Evolutionary conservation across 139 green algal species (phyloP), one percentile per base, ranked within the genome.

Genomic region (Chlorella sp.): DNA sequence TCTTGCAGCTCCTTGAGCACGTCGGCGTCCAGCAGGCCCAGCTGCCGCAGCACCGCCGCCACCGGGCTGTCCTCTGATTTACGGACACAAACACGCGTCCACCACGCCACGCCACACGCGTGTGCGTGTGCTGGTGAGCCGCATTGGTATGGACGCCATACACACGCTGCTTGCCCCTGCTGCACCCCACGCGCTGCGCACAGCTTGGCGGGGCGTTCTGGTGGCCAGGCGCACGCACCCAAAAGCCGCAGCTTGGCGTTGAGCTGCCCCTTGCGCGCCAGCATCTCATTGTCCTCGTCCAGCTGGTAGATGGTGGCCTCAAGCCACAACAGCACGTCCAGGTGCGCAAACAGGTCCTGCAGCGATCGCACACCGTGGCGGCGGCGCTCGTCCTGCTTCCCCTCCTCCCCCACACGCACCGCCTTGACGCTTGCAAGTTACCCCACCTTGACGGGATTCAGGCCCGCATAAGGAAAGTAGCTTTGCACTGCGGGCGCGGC

Each of bases 231-330:
- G n/a, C 42, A 4, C 49, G 2, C 30, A 73, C 68, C 68, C 10
- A 74, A 20, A 4, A 74, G 51, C 3, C 32, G 31, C 31, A 31
- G 55, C 4, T 22, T 55, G 2, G 10, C 63, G 49, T 64, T 27
- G 2, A 22, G 49, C 22, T n/a, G 51, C 50, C 81, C 74, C 2
- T 51, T 23, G 0, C 51, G 31, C 5, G 77, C 62, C n/a, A 84
- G 67, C 10, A n/a, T 3, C 77, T 90, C 84, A 69, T 93, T 93
- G 31, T 87, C 82, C 31, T 92, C 89, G 51, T 93, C 89, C 50
- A 90, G 65, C 67, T 89, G 80, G 73, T 93, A 93, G 20, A 93
- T 88, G 27, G 73, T 86, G 0, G 76, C 85, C 67, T 94, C 89
- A 1, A 93, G 80, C 72, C 78, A 94, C 3, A 92, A 74, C 31